Evolutionary conservation across 768 basidiomycete genomes (phyloP).

Genomic region (Mycena latifolia): DNA sequence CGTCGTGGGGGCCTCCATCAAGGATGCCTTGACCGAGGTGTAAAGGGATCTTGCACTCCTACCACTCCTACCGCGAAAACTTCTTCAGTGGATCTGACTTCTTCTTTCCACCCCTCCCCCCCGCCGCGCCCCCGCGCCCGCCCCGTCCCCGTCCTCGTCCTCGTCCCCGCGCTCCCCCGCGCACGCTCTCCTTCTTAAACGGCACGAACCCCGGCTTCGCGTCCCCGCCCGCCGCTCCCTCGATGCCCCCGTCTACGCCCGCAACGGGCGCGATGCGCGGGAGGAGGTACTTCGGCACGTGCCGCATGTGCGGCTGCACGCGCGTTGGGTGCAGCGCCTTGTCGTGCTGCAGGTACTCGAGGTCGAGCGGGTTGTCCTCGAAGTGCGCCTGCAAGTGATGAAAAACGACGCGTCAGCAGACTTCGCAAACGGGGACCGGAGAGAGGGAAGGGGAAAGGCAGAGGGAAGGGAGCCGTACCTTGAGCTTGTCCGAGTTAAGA

Average conservation of each 20-base stretch:
- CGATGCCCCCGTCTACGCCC: constrained; percentile 49
- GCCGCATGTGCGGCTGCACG: constrained; percentile 95
- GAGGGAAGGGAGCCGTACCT: too few species aligned
- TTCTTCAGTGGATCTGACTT: constrained; percentile 88
- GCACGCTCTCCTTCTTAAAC: constrained; percentile 71
- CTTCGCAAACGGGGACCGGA: too few species aligned
- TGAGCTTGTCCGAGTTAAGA: constrained; percentile 95
- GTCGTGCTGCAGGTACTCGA: constrained; percentile 94
- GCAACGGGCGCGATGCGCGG: constrained; percentile 80
- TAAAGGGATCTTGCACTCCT: too few species aligned
- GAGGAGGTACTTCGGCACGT: constrained; percentile 92
- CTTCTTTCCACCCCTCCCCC: constrained; percentile 71
- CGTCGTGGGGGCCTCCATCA: too few species aligned
- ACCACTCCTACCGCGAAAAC: constrained; percentile 63
- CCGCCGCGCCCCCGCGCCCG: constrained; percentile 55
- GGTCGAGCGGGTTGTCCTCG: constrained; percentile 94
- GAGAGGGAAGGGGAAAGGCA: too few species aligned
- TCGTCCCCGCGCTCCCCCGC: constrained; percentile 68
- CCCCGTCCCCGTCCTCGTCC: constrained; percentile 63
- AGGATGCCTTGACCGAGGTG: too few species aligned
- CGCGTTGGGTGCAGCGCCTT: constrained; percentile 92
- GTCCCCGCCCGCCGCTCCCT: constrained; percentile 30
- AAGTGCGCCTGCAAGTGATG: constrained; percentile 90
- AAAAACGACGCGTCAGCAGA: not conserved
- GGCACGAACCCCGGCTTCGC: constrained; percentile 71